These are phyloP conservation scores for Thalassiosira exigua DNA, from an alignment of 352 stramenopile genomes.

Conservation along the genomic window DNA sequence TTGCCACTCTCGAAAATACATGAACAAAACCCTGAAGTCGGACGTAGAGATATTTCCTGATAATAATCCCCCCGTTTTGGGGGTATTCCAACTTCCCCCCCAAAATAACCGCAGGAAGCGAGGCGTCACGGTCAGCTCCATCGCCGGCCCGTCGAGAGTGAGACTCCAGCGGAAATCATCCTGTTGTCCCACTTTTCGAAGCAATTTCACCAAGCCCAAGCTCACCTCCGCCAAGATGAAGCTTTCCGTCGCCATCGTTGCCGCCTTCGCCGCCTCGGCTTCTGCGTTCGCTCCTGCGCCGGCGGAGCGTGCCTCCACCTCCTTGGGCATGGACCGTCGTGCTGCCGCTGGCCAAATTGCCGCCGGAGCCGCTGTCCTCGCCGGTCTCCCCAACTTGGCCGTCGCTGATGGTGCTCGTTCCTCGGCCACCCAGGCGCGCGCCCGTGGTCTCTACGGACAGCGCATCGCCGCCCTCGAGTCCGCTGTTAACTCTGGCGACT, in stretches of 20 bases:
- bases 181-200: not conserved
- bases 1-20: too few relatives aligned
- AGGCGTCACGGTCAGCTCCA: too few relatives aligned
- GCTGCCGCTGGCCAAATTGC: slow-evolving; percentile 78
- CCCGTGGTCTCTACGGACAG: slow-evolving; percentile 83
- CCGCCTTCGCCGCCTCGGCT: slow-evolving; percentile 53
- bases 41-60: too few relatives aligned
- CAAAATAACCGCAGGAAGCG: too few relatives aligned
- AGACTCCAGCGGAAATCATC: too few relatives aligned
- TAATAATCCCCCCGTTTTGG: too few relatives aligned
- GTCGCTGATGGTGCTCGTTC: slow-evolving; percentile 85
- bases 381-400: slow-evolving; percentile 71
- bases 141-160: too few relatives aligned
- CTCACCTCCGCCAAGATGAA: slow-evolving; percentile 42
- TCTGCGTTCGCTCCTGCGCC: slow-evolving; percentile 46
- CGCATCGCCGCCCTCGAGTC: slow-evolving; percentile 79
- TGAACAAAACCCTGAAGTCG: too few relatives aligned
- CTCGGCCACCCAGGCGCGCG: slow-evolving; percentile 68
- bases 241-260: slow-evolving; percentile 50
- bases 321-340: slow-evolving; percentile 81
- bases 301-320: slow-evolving; percentile 66
- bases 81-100: too few relatives aligned
- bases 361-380: slow-evolving; percentile 63
- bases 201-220: slow-evolving; percentile 7
- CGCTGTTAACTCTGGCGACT: slow-evolving; percentile 84